These are phyloP conservation scores for Fusarium domesticum DNA, from an alignment of 2,329 filamentous ascomycete species.

Conservation along the genomic window DNA sequence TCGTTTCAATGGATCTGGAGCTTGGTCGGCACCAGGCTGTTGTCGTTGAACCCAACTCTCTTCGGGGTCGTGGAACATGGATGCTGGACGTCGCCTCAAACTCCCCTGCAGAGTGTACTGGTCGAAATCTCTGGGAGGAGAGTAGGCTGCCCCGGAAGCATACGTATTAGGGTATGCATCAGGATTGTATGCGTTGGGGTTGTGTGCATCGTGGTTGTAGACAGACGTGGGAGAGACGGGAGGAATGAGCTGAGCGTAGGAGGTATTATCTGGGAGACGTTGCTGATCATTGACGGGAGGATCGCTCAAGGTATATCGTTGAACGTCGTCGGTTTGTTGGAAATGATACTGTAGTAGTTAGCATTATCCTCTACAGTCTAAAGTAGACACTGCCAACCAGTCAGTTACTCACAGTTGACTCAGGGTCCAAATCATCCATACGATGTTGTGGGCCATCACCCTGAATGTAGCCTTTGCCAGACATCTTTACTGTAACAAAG, in stretches of 20 bases:
- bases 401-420: neutral
- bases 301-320: neutral
- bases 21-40: slow-evolving; percentile 55
- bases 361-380: too few species aligned
- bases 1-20: slow-evolving; percentile 68
- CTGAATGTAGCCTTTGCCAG: neutral
- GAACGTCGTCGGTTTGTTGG: neutral
- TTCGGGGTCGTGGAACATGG: slow-evolving; percentile 41
- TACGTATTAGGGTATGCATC: neutral
- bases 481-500: too few species aligned
- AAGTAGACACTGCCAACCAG: too few species aligned
- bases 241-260: neutral
- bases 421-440: neutral
- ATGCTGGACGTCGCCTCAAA: neutral
- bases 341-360: neutral
- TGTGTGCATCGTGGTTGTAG: neutral
- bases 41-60: slow-evolving; percentile 72
- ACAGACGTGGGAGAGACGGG: neutral
- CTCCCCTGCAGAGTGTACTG: neutral
- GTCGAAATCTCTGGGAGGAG: neutral
- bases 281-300: neutral
- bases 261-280: neutral
- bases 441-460: neutral
- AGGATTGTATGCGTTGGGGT: neutral
- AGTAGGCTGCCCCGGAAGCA: neutral